These are phyloP conservation scores for Parastagonospora nodorum DNA, from an alignment of 2,329 filamentous ascomycete species.

Conservation along the genomic window DNA sequence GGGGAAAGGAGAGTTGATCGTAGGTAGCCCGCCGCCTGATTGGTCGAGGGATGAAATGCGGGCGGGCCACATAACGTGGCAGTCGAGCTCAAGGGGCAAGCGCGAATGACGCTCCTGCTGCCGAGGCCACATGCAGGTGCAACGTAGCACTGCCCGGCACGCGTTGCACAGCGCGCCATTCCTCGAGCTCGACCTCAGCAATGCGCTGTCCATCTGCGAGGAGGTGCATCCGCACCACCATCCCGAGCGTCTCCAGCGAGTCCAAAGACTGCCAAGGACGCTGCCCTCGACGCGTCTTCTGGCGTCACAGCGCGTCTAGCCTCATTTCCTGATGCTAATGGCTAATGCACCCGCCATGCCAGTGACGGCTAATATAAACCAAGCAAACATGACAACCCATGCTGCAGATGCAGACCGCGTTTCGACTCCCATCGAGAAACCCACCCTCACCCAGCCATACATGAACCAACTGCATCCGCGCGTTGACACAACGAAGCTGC, in stretches of 20 bases:
- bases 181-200: neutral
- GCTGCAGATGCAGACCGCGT: slow-evolving; percentile 6
- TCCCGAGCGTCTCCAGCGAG: neutral
- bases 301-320: slow-evolving; percentile 14
- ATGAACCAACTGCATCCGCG: neutral
- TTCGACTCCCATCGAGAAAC: neutral
- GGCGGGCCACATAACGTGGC: slow-evolving; percentile 8
- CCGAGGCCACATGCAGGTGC: neutral
- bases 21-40: slow-evolving; percentile 14
- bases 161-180: slow-evolving; percentile 11
- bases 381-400: slow-evolving; percentile 9
- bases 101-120: neutral
- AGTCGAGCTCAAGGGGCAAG: slow-evolving; percentile 4
- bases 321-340: slow-evolving; percentile 13
- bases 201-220: neutral
- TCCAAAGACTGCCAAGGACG: neutral
- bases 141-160: slow-evolving; percentile 1
- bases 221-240: neutral
- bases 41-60: slow-evolving; percentile 13
- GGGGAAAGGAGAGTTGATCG: slow-evolving; percentile 1
- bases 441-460: neutral
- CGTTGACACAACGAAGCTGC: neutral
- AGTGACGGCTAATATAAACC: neutral
- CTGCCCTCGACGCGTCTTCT: neutral
- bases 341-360: slow-evolving; percentile 8